Evolutionary conservation across 2,329 filamentous ascomycete species (phyloP).

Genomic region (Neonectria neomacrospora): DNA sequence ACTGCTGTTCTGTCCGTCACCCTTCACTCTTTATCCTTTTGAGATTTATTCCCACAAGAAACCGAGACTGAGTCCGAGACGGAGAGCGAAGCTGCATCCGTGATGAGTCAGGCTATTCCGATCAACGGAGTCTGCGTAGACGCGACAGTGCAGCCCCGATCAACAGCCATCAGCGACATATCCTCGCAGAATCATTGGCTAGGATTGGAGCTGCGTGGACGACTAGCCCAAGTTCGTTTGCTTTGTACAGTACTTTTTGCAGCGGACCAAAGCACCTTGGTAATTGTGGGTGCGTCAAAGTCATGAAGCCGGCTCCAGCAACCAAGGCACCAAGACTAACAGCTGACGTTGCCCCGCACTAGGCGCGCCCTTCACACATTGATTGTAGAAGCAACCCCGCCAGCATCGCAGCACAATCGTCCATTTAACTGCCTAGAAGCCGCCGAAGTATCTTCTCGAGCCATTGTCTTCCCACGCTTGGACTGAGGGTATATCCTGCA

Average conservation of each 20-base stretch:
- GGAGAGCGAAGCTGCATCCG: neutral
- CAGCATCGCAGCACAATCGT: neutral
- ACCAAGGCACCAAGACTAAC: no score
- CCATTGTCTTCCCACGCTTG: conserved; percentile 6
- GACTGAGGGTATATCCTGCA: conserved; percentile 10
- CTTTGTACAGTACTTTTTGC: no score
- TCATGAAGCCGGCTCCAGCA: no score
- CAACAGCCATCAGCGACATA: no score
- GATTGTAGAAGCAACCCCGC: conserved; percentile 18
- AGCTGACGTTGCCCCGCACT: neutral
- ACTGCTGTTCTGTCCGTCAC: neutral
- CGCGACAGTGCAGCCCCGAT: no score
- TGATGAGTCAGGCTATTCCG: no score
- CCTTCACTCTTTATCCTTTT: neutral
- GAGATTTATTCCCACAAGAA: neutral
- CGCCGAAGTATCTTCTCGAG: neutral
- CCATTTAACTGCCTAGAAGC: neutral
- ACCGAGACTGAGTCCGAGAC: neutral
- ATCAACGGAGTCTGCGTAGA: no score
- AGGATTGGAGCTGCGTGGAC: no score
- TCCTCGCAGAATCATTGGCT: no score
- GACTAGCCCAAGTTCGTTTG: no score
- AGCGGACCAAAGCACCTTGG: no score
- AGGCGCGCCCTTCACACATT: conserved; percentile 20
- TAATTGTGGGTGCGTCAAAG: no score